These are phyloP conservation scores for Hamamelis virginiana DNA, from an alignment of 164 flowering plant genomes.

Conservation along the genomic window DNA sequence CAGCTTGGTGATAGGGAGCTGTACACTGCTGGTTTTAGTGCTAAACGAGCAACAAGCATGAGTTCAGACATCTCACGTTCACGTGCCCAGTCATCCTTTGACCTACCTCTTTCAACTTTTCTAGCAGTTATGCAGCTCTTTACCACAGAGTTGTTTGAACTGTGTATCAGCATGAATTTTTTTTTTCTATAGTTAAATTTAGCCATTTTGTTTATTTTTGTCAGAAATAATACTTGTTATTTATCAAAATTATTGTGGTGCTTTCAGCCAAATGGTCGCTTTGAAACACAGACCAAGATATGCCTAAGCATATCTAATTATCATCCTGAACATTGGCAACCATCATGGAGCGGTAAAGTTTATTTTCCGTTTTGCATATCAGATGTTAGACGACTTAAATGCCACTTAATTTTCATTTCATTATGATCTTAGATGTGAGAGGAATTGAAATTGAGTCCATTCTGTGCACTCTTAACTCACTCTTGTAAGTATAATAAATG, in stretches of 20 bases:
- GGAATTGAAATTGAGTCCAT: too few relatives aligned
- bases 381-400: background rate
- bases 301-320: slow-evolving; percentile 95
- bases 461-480: too few relatives aligned
- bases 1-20: too few relatives aligned
- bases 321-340: slow-evolving; percentile 99
- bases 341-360: slow-evolving; percentile 94
- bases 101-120: too few relatives aligned
- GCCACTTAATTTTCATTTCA: background rate
- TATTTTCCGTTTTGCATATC: background rate
- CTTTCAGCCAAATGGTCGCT: slow-evolving; percentile 96
- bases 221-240: too few relatives aligned
- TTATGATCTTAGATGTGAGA: background rate
- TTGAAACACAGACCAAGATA: slow-evolving; percentile 96
- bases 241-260: slow-evolving; percentile 1
- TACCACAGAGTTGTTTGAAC: too few relatives aligned
- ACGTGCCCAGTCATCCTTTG: too few relatives aligned
- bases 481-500: too few relatives aligned
- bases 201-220: background rate
- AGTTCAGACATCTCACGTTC: too few relatives aligned
- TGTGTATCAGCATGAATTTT: background rate
- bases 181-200: background rate
- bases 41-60: too few relatives aligned
- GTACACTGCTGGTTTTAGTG: too few relatives aligned
- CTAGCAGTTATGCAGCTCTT: too few relatives aligned